A percentile compares a stretch with the other conserved stretches of the same genome.
These are phyloP conservation scores for Apium graveolens DNA, from an alignment of 129 eudicot genomes.

Conservation along the genomic window DNA sequence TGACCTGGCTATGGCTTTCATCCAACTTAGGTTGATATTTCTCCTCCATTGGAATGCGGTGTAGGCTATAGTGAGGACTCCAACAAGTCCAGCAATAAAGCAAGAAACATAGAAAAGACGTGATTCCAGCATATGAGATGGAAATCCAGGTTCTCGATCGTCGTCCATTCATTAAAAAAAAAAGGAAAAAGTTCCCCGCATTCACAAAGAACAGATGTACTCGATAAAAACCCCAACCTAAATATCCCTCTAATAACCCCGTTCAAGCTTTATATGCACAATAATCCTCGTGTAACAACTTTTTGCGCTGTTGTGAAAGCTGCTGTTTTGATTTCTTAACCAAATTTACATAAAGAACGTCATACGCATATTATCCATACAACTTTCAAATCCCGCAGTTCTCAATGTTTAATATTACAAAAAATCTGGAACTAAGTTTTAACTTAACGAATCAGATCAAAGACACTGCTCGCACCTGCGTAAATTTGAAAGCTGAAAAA, in stretches of 20 bases:
- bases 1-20: conserved; percentile 93
- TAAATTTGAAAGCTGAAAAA: neutral
- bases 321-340: neutral
- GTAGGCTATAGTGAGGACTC: conserved; percentile 71
- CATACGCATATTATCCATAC: neutral
- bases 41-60: conserved; percentile 99
- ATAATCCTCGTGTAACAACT: neutral
- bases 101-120: conserved; percentile 68
- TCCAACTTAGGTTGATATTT: conserved; percentile 72
- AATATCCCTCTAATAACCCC: neutral
- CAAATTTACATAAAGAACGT: neutral
- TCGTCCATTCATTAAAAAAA: conserved; percentile 73
- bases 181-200: conserved; percentile 19
- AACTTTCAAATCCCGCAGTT: neutral
- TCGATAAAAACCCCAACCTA: neutral
- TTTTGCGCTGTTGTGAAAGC: neutral
- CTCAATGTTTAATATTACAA: neutral
- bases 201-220: conserved; percentile 21
- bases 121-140: conserved; percentile 63
- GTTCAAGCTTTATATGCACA: neutral
- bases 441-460: neutral
- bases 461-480: neutral
- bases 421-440: neutral
- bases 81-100: conserved; percentile 78
- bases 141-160: conserved; percentile 46